phyloP scores from a whole-genome alignment of 2,329 filamentous ascomycete genomes.

The Scytalidium lignicola region DNA sequence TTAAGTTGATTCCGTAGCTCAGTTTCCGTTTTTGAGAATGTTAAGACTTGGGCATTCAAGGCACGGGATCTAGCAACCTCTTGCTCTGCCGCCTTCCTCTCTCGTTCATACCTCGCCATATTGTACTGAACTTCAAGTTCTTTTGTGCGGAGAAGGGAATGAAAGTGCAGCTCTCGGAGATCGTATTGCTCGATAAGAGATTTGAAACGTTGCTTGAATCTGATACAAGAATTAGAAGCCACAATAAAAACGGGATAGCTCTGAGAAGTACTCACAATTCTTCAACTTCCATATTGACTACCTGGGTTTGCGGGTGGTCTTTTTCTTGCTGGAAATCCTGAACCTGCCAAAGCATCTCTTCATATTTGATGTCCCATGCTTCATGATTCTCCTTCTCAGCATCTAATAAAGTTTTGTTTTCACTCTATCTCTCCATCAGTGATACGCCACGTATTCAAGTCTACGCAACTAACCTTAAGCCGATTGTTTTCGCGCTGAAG shows the following conservation, averaged over 20 bases:
- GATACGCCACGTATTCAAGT: conserved; percentile 10
- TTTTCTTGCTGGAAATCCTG: conserved; percentile 86
- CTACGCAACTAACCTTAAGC: conserved; percentile 64
- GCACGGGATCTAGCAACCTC: conserved; percentile 78
- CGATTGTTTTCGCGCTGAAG: conserved; percentile 97
- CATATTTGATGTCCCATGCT: conserved; percentile 80
- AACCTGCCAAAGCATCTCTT: conserved; percentile 74
- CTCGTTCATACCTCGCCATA: conserved; percentile 80
- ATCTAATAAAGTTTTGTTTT: conserved; percentile 88
- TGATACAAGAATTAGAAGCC: conserved; percentile 42
- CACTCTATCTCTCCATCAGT: conserved; percentile 54
- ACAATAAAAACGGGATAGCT: conserved; percentile 8
- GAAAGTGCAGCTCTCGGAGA: conserved; percentile 88
- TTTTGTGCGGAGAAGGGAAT: conserved; percentile 85
- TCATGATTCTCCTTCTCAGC: conserved; percentile 77
- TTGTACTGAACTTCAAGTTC: conserved; percentile 94
- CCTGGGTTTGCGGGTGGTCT: conserved; percentile 73
- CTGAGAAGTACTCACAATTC: conserved; percentile 60
- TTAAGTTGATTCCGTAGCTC: conserved; percentile 93
- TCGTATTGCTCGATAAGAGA: conserved; percentile 97
- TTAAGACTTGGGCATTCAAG: conserved; percentile 85
- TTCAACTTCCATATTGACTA: conserved; percentile 81
- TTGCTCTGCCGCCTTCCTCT: conserved; percentile 80
- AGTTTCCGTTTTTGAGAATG: conserved; percentile 92
- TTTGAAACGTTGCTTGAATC: conserved; percentile 83